A percentile compares a stretch with the other conserved stretches of the same genome.
Evolutionary conservation across 2,329 filamentous ascomycete species (phyloP).

Genomic region (Nemania sp.): DNA sequence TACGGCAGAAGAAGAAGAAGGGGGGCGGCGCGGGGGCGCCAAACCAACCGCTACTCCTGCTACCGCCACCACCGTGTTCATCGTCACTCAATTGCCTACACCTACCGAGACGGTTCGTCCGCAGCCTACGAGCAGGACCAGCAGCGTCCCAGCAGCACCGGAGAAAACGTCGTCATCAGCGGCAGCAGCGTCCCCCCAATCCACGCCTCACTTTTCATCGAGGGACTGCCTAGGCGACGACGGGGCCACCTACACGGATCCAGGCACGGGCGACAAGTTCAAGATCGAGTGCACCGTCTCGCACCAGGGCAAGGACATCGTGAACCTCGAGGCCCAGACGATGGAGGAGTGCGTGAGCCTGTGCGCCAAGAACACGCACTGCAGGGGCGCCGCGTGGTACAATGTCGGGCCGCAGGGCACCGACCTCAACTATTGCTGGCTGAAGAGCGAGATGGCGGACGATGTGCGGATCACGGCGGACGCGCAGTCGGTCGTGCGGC

Average conservation of each 20-base stretch:
- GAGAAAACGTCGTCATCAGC: not conserved
- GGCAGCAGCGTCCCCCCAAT: not conserved
- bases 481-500: slow-evolving; percentile 32
- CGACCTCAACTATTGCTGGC: slow-evolving; percentile 38
- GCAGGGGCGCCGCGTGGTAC: slow-evolving; percentile 35
- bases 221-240: slow-evolving; percentile 29
- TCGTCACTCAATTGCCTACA: slow-evolving; percentile 7
- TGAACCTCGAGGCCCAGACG: slow-evolving; percentile 30
- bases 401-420: slow-evolving; percentile 38
- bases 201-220: slow-evolving; percentile 11
- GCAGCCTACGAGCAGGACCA: slow-evolving; percentile 11
- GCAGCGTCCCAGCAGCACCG: not conserved
- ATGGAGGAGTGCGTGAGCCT: slow-evolving; percentile 35
- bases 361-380: slow-evolving; percentile 29
- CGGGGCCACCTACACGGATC: slow-evolving; percentile 34
- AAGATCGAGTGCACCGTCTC: slow-evolving; percentile 30
- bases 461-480: slow-evolving; percentile 28
- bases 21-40: not conserved
- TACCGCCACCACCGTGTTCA: slow-evolving; percentile 2
- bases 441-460: slow-evolving; percentile 33
- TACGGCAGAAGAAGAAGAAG: not conserved
- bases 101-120: slow-evolving; percentile 19
- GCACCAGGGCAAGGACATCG: slow-evolving; percentile 34
- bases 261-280: slow-evolving; percentile 26
- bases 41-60: slow-evolving; percentile 1